Evolutionary conservation across 495 filamentous ascomycete species (phyloP).

Genomic region (Penicillium tannophilum): DNA sequence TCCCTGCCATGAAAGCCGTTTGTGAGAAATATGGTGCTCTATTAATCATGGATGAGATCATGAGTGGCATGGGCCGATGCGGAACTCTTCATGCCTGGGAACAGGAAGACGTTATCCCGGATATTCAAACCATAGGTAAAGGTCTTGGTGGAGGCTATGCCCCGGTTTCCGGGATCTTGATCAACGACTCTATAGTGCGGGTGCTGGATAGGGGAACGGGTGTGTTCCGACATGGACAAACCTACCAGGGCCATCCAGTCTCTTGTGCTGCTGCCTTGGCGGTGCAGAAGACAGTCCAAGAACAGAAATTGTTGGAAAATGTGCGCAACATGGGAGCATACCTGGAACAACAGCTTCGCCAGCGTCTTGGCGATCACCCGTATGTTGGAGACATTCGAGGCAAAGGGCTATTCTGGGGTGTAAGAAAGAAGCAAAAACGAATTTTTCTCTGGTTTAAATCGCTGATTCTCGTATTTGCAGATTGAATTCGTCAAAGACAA

Average conservation of each 20-base stretch:
- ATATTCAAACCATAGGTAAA: slow-evolving; percentile 73
- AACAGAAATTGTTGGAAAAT: slow-evolving; percentile 52
- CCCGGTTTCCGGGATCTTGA: slow-evolving; percentile 62
- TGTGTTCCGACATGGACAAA: slow-evolving; percentile 59
- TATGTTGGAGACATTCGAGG: slow-evolving; percentile 61
- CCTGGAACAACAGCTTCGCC: slow-evolving; percentile 40
- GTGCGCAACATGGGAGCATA: slow-evolving; percentile 48
- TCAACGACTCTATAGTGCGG: slow-evolving; percentile 54
- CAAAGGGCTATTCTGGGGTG: slow-evolving; percentile 58
- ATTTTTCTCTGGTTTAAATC: background rate
- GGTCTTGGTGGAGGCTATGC: slow-evolving; percentile 67
- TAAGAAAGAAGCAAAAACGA: slow-evolving; percentile 32
- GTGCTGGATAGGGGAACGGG: slow-evolving; percentile 57
- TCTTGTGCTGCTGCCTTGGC: slow-evolving; percentile 58
- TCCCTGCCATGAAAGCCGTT: slow-evolving; percentile 61
- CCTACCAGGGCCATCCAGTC: slow-evolving; percentile 61
- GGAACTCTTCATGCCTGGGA: slow-evolving; percentile 72
- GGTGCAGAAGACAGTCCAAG: slow-evolving; percentile 53
- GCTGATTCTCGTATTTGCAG: slow-evolving; percentile 21
- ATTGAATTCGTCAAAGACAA: slow-evolving; percentile 63
- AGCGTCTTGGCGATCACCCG: slow-evolving; percentile 36
- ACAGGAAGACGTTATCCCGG: slow-evolving; percentile 61
- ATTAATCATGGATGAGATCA: slow-evolving; percentile 75
- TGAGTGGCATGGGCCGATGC: slow-evolving; percentile 75
- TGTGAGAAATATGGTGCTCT: slow-evolving; percentile 68